Evolutionary conservation across 352 stramenopile species (phyloP).

Genomic region (Aphanomyces euteiches): DNA sequence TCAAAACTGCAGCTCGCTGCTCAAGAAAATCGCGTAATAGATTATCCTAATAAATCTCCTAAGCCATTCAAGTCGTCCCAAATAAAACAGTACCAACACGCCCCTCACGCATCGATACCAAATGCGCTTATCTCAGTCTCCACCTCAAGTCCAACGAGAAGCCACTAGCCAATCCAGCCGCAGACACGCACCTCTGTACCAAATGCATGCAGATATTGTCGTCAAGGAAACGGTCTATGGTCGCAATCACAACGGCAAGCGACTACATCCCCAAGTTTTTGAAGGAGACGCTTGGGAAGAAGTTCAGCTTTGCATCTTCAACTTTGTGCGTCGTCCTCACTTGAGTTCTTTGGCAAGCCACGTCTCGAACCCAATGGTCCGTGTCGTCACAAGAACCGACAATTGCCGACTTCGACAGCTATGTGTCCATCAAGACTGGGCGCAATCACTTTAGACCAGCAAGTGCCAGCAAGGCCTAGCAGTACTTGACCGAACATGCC

Average conservation of each 20-base stretch:
- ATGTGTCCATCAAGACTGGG: neutral
- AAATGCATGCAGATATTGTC: conserved; percentile 4
- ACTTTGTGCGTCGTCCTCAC: neutral
- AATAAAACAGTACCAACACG: neutral
- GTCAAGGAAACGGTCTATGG: conserved; percentile 16
- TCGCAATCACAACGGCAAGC: conserved; percentile 11
- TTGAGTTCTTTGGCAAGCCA: neutral
- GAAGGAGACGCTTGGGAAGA: neutral
- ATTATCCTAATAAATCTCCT: neutral
- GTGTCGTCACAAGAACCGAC: neutral
- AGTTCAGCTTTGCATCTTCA: neutral
- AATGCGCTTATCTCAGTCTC: neutral
- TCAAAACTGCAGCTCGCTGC: neutral
- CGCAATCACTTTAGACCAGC: neutral
- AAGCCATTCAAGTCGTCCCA: neutral
- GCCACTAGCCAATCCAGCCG: neutral
- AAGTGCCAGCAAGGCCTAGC: neutral
- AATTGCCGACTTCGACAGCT: neutral
- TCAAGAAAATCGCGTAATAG: neutral
- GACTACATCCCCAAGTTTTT: neutral
- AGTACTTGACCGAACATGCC: neutral
- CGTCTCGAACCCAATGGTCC: neutral
- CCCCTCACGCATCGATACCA: neutral
- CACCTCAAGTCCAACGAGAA: neutral
- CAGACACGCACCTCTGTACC: neutral